Base-by-base conservation (phyloP, 352 stramenopile species). In the Peronospora tabacina region DNA sequence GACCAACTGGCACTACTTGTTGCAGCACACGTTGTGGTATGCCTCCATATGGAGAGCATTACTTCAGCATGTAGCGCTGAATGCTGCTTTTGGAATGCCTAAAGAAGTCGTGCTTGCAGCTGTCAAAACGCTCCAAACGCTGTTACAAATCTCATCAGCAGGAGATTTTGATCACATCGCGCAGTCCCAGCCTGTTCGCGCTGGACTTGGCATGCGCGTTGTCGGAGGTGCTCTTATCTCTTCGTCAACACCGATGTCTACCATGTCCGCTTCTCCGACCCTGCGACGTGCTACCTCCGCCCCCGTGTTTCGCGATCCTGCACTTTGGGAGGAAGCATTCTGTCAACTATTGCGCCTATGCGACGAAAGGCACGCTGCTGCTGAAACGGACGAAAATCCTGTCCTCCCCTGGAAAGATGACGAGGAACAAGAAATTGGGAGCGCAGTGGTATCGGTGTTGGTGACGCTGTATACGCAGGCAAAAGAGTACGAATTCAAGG, bases 151-250 rank as follows among this genome's bases (percentile, higher is more conserved):
- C 0, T 82, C 79, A 5, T 91, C 83, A 7, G 55, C 68, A 5
- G 68, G 66, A 2, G 77, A 87, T 50, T 82, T 90, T 20, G 78
- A 93, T 19, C 69, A 82, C 43, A 82, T 87, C 20, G 66, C 72
- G 11, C 71, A 79, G 47, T 82, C 72, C 3, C 72, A 86, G 44
- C 81, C 73, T 16, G 75, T 95, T 16, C 84, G 86, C 36, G 87
- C 73, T 13, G 82, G 80, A 4, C 77, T 87, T 6, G 87, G 87
- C 1, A 96, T 96, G 87, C 82, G 87, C 5, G 81, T 96, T 5
- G 85, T 96, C 7, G 83, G 90, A 24, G 87, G 87, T 8, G 81
- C 89, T 7, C 50, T 95, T 6, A 73, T 87, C 13, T 66, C 78
- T 8, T 62, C 69, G 0, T 52, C 69, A 20, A 51, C 49, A n/a